A percentile compares a stretch with the other conserved stretches of the same genome.
These are phyloP conservation scores for Aspergillus pseudoterreus DNA, from an alignment of 2,329 filamentous ascomycete species.

Conservation along the genomic window DNA sequence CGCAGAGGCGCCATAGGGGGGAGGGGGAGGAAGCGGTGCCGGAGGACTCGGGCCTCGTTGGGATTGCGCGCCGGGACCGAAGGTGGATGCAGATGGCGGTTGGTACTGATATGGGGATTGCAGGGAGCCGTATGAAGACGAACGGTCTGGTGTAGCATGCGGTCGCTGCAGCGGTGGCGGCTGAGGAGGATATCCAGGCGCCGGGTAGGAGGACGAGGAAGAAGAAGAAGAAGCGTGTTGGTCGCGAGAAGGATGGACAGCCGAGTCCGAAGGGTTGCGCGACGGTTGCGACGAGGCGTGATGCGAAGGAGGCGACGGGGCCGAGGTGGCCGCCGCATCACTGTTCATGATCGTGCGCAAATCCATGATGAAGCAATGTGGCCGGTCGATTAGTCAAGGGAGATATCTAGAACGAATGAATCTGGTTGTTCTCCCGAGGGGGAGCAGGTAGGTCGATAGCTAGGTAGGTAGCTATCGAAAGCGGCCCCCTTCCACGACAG, in stretches of 20 bases:
- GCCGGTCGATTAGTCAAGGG: not conserved
- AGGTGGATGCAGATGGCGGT: conserved; percentile 21
- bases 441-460: not conserved
- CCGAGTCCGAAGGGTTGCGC: conserved; percentile 24
- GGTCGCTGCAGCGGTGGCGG: conserved; percentile 44
- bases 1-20: conserved; percentile 26
- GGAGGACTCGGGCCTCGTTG: conserved; percentile 33
- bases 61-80: conserved; percentile 27
- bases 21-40: conserved; percentile 19
- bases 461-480: not conserved
- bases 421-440: not conserved
- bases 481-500: conserved; percentile 15
- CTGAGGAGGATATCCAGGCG: conserved; percentile 27
- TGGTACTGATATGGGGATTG: conserved; percentile 41
- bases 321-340: conserved; percentile 34
- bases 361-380: conserved; percentile 41
- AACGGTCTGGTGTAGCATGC: conserved; percentile 42
- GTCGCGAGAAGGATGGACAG: conserved; percentile 23
- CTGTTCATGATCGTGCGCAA: conserved; percentile 52
- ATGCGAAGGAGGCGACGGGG: conserved; percentile 25
- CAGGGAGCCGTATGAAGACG: conserved; percentile 35
- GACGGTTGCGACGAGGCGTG: conserved; percentile 26
- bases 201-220: conserved; percentile 21
- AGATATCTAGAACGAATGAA: too few species aligned
- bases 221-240: conserved; percentile 19